A percentile compares a stretch with the other conserved stretches of the same genome.
Conservation (phyloP, 495 filamentous ascomycete genomes). For the Thermothielavioides terrestris region DNA sequence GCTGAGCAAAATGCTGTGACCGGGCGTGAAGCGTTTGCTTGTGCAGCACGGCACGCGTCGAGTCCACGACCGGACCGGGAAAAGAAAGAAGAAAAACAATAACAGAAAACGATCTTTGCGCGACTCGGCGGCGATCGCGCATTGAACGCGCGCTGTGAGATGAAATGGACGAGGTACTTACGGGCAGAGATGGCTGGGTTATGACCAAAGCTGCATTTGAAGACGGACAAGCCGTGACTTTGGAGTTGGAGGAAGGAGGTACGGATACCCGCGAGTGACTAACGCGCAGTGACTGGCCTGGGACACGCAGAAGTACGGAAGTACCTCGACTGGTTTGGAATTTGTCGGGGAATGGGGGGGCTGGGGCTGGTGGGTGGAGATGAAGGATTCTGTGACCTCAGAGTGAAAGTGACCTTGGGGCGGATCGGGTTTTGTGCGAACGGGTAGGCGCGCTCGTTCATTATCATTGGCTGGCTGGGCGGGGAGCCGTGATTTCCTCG, state of each 20-base stretch:
- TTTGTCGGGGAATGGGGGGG: slow-evolving; percentile 13
- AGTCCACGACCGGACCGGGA: no score
- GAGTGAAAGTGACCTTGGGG: slow-evolving; percentile 11
- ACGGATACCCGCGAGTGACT: slow-evolving; percentile 23
- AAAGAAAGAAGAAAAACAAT: no score
- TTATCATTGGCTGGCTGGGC: slow-evolving; percentile 7
- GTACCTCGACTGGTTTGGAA: slow-evolving; percentile 20
- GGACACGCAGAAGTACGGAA: slow-evolving; percentile 20
- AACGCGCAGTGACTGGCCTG: slow-evolving; percentile 16
- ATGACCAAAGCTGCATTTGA: slow-evolving; percentile 15
- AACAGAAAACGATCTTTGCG: background rate
- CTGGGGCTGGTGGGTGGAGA: slow-evolving; percentile 15
- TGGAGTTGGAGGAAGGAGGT: slow-evolving; percentile 9
- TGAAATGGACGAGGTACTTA: slow-evolving; percentile 17
- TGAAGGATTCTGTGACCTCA: slow-evolving; percentile 15
- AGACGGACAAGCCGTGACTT: slow-evolving; percentile 13
- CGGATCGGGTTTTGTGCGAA: slow-evolving; percentile 20
- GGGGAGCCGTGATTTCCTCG: slow-evolving; percentile 7
- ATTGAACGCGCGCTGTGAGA: no score
- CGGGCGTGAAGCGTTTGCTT: background rate
- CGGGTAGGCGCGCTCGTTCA: background rate
- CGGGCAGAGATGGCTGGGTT: slow-evolving; percentile 9
- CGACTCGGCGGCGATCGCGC: background rate
- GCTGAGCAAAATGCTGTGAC: background rate
- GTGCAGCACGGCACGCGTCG: slow-evolving; percentile 3